Evolutionary conservation across 2,329 filamentous ascomycete species (phyloP), one percentile per base, ranked within the genome.

Genomic region (Phialocephala subalpina): DNA sequence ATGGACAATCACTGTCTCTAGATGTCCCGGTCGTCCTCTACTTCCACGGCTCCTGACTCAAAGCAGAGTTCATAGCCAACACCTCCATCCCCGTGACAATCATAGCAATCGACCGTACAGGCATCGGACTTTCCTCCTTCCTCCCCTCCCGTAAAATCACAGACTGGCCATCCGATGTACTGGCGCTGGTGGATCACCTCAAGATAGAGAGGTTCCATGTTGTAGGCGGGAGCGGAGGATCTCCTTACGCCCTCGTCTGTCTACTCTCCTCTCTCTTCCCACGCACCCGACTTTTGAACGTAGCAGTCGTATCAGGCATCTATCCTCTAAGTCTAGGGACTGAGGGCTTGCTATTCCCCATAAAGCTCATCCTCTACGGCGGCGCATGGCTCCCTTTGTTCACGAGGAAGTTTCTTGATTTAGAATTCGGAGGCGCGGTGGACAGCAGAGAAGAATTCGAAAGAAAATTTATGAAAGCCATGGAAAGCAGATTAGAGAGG

Each of bases 161-260:
- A 12, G 79, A 82, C 70, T 82, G 78, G 76, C 79, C 82, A 0
- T 62, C 75, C 18, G 82, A 85, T 62, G 72, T 84, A 5, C 68
- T 78, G 12, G 74, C 74, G 0, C 77, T 85, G 9, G 77, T 78
- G 3, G 68, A 78, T 1, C 77, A 82, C 63, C 76, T 85, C 12
- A 72, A 77, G 2, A 68, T 84, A 18, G 64, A 74, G 5, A 67
- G 74, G 6, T 85, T 82, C 71, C 77, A 78, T 20, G 74, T 85
- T 22, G 67, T 84, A 8, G 82, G 81, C 1, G 73, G 77, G 6
- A 82, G 80, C 0, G 83, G 82, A 3, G 83, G 83, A 14, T 78
- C 80, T 0, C 81, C 82, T 0, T 84, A 82, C 70, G 78, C 79
- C 3, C 71, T 84, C 9, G 82, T 81, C 12, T 85, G 82, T n/a